phyloP scores from a whole-genome alignment of 306 rosid species.

The Crotalaria pallida region DNA sequence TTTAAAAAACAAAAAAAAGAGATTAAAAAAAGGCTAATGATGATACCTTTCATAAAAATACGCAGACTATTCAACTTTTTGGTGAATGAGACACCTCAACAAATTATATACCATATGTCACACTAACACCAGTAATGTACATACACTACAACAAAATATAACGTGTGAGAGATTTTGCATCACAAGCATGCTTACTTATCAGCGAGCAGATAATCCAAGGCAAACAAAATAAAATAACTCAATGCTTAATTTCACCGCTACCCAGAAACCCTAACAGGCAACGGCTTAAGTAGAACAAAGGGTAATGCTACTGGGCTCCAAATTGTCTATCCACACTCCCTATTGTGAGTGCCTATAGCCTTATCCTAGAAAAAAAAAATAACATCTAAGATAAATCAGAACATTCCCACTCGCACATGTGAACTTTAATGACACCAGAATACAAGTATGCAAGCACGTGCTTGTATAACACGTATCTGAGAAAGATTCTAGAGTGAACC shows the following conservation, averaged over 20 bases:
- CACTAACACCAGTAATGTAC: background rate
- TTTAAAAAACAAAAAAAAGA: background rate
- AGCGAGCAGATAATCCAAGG: background rate
- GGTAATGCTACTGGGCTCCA: background rate
- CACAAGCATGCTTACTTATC: background rate
- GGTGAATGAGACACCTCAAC: background rate
- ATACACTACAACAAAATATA: background rate
- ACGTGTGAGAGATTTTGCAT: background rate
- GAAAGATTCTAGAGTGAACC: background rate
- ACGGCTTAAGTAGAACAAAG: background rate
- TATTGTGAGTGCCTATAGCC: background rate
- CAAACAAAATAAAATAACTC: background rate
- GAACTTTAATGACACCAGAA: background rate
- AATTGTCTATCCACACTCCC: background rate
- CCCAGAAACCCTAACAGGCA: background rate
- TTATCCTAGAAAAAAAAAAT: background rate
- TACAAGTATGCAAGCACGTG: background rate
- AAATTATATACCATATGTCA: background rate
- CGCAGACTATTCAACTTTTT: background rate
- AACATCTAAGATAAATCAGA: background rate
- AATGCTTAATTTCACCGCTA: background rate
- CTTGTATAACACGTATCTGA: constrained; percentile 2
- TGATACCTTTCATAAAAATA: background rate
- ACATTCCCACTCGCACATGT: background rate
- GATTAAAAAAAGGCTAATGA: background rate